Base-by-base conservation (phyloP, 495 filamentous ascomycete species). In the Pyronema omphalodes region DNA sequence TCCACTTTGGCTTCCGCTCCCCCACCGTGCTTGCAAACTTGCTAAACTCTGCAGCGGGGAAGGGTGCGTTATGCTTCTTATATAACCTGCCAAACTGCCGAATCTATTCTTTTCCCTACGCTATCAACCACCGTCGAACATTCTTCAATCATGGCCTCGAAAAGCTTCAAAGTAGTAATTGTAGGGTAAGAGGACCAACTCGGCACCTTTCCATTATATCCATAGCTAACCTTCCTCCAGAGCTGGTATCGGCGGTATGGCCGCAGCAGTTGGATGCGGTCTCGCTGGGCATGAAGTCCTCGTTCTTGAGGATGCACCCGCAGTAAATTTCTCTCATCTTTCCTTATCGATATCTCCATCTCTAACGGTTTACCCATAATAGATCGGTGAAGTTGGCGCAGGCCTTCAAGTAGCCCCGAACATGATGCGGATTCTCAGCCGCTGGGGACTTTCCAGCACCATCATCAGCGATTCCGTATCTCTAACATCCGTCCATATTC, bases 321-420 rank as follows among this genome's bases (percentile, higher is more conserved):
- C 51, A 33, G 52, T 58, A 39, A 44, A 34, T 37, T 17, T 36
- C 49, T 23, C 11, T 47, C 34, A 3, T 23, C 12, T 37, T 37
- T 33, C 9, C 17, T 51, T 3, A n/a, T n/a, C 23, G 29, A 1
- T 35, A 33, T 33, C 23, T 34, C 7, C 19, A 3, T 2, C 48
- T 9, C 37, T 59, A 19, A 59, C 55, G n/a, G n/a, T n/a, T n/a
- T n/a, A n/a, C 19, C 19, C 2, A 29, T 23, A 12, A 19, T 46
- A 58, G 51, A 40, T 44, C 9, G 36, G 35, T 29, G 57, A 57
- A 34, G 82, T 88, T 9, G 86, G 86, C 47, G 84, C 83, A 6
- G 84, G 84, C 29, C 86, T 89, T 59, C 83, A 89, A 65, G 72
- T 89, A 41, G 82, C 84, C 4, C 83, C 83, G 1, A 88, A 91